phyloP scores from a whole-genome alignment of 2,329 filamentous ascomycete species.

The Colletotrichum echinochloae region DNA sequence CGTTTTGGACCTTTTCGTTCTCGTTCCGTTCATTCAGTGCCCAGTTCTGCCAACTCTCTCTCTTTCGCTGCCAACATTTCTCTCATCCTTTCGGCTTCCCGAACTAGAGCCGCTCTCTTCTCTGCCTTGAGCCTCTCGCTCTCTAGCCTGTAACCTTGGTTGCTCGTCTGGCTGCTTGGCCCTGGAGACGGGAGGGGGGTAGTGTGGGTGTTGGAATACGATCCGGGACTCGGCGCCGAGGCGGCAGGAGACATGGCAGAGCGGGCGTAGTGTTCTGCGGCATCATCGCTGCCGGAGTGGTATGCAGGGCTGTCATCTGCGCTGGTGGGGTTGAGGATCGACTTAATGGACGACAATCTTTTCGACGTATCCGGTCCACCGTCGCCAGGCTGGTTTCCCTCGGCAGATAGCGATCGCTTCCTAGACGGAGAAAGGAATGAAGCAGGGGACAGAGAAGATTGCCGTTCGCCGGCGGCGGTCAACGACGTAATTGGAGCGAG shows the following conservation, averaged over 20 bases:
- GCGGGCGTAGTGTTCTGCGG: conserved; percentile 55
- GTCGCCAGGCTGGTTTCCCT: conserved; percentile 53
- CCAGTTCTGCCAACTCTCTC: conserved; percentile 70
- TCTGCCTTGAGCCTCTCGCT: conserved; percentile 69
- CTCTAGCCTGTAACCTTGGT: conserved; percentile 54
- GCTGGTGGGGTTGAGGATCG: conserved; percentile 74
- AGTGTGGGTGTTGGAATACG: conserved; percentile 50
- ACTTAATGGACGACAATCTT: conserved; percentile 80
- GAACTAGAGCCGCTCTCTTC: conserved; percentile 73
- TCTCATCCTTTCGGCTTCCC: conserved; percentile 82
- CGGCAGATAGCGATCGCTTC: conserved; percentile 76
- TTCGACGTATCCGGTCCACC: conserved; percentile 63
- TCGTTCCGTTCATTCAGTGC: conserved; percentile 24
- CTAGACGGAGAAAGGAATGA: conserved; percentile 70
- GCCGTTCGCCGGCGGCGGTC: conserved; percentile 59
- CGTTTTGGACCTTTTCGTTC: conserved; percentile 23
- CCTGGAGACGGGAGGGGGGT: conserved; percentile 46
- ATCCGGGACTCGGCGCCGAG: conserved; percentile 56
- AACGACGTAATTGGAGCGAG: conserved; percentile 67
- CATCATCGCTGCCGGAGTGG: conserved; percentile 49
- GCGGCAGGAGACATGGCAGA: conserved; percentile 57
- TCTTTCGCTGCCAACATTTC: conserved; percentile 80
- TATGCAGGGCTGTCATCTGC: conserved; percentile 43
- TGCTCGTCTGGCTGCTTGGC: conserved; percentile 42
- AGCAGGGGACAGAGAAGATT: conserved; percentile 70